A percentile compares a stretch with the other conserved stretches of the same genome.
These are phyloP conservation scores for Elongisporangium senticosum DNA, from an alignment of 352 stramenopile genomes.

Conservation along the genomic window DNA sequence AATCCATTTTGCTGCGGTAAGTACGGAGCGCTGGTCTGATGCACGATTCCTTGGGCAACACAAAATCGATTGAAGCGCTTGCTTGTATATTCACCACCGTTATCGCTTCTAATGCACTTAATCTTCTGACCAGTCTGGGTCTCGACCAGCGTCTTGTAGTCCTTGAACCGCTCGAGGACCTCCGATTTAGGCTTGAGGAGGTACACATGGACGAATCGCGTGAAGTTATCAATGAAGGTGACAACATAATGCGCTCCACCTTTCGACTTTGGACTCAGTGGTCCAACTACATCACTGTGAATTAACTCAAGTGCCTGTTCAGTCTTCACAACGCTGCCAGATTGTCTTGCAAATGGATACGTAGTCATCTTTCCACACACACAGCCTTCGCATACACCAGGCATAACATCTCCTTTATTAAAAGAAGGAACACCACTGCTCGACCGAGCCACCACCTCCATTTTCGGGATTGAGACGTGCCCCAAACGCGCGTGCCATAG, in stretches of 20 bases:
- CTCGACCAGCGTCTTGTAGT: constrained; percentile 7
- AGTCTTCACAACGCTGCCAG: constrained; percentile 10
- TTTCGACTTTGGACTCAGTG: constrained; percentile 8
- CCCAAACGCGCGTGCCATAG: constrained; percentile 15
- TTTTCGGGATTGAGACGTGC: constrained; percentile 4
- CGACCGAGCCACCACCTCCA: background rate
- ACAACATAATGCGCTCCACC: constrained; percentile 11
- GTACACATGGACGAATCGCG: constrained; percentile 5
- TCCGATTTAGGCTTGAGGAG: constrained; percentile 3
- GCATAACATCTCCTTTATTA: background rate
- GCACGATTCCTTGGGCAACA: constrained; percentile 6
- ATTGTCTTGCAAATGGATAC: constrained; percentile 2
- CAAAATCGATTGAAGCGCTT: constrained; percentile 10
- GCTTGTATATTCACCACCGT: constrained; percentile 9
- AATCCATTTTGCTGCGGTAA: constrained; percentile 13
- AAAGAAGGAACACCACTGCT: constrained; percentile 3
- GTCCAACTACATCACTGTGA: constrained; percentile 15
- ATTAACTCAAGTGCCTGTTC: constrained; percentile 3
- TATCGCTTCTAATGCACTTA: constrained; percentile 14
- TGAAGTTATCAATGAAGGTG: constrained; percentile 17
- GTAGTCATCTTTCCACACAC: constrained; percentile 12
- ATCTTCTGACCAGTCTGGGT: constrained; percentile 7
- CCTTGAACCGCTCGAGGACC: constrained; percentile 4
- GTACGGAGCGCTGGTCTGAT: constrained; percentile 10
- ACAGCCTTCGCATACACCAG: constrained; percentile 12